Base-by-base conservation (phyloP, 805 yeast species). In the Kluyveromyces nonfermentans region DNA sequence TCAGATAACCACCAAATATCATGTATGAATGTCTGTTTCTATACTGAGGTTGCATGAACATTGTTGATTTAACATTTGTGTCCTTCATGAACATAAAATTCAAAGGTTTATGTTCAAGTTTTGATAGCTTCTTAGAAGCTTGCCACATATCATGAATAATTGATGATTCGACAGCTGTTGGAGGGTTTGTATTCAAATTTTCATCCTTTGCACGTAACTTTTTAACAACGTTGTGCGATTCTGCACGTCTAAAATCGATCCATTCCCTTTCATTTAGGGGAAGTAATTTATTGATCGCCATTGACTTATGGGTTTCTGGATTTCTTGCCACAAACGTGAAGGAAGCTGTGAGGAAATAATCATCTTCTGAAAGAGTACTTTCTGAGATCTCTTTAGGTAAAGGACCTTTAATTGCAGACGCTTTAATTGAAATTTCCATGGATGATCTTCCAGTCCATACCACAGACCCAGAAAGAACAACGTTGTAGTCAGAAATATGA, bases 291-390 rank as follows among this genome's bases (percentile, higher is more conserved):
- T 89, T 89, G 52, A 89, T 83, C 7, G 95, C 85, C 67, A 86
- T 84, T 2, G 96, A 82, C 59, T 77, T 82, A 62, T 85, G 94
- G n/a, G 96, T 86, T 44, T 78, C 78, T 7, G 97, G 97, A 61
- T 89, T 85, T 64, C 97, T 76, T 15, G 97, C 97, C 30, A 88
- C 97, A 67, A 89, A 89, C 0, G 97, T 89, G 70, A 89, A 89
- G 57, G 85, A 85, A 6, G 97, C 96, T 28, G 87, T 81, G 54
- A 89, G 65, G 62, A 89, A 86, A 18, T 85, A 80, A 39, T 84
- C 81, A 20, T 78, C 80, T 9, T 72, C 75, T 8, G 56, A 48
- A 47, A 87, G 74, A 33, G 75, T 68, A 3, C 68, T 73, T 47
- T 81, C 82, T 10, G 73, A 71, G 44, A 82, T 67, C 21, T 70